phyloP scores from a whole-genome alignment of 805 yeast genomes.

The Metschnikowia kunwiensis region DNA sequence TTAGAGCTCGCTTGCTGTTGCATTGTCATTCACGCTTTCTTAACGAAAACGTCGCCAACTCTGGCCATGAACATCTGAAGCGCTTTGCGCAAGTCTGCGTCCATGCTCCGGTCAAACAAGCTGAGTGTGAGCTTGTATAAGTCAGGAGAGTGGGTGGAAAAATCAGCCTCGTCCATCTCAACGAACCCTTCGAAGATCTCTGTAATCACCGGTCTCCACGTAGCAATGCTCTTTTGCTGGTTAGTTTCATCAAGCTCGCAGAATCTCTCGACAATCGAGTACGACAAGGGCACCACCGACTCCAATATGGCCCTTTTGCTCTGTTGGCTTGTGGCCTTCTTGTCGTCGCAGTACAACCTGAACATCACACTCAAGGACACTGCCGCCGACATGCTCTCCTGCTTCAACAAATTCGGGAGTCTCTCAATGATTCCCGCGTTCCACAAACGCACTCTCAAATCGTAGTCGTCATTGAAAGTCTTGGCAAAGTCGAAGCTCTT shows the following conservation, averaged over 20 bases:
- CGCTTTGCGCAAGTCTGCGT: conserved; percentile 59
- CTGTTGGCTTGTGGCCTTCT: conserved; percentile 43
- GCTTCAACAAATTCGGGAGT: conserved; percentile 85
- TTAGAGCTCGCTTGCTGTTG: too few relatives aligned
- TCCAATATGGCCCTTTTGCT: conserved; percentile 51
- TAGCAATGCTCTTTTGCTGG: conserved; percentile 71
- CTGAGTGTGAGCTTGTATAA: conserved; percentile 59
- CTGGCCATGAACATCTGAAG: conserved; percentile 56
- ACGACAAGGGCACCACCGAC: conserved; percentile 63
- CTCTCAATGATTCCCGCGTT: conserved; percentile 90
- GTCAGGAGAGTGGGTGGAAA: conserved; percentile 52
- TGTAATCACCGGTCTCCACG: conserved; percentile 91
- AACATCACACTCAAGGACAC: conserved; percentile 80
- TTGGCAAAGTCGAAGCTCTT: conserved; percentile 79
- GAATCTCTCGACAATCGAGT: conserved; percentile 65
- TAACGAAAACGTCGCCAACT: conserved; percentile 43
- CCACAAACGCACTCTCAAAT: conserved; percentile 82
- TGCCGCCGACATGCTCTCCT: conserved; percentile 87
- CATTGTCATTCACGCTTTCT: background rate
- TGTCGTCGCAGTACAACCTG: conserved; percentile 68
- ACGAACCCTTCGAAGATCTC: conserved; percentile 81
- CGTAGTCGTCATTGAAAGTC: conserved; percentile 83
- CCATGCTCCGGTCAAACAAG: conserved; percentile 58
- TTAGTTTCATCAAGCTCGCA: conserved; percentile 72
- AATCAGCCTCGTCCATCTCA: conserved; percentile 73